Base-by-base conservation (phyloP, 2,329 filamentous ascomycete species). In the Herpotrichia juniperi region DNA sequence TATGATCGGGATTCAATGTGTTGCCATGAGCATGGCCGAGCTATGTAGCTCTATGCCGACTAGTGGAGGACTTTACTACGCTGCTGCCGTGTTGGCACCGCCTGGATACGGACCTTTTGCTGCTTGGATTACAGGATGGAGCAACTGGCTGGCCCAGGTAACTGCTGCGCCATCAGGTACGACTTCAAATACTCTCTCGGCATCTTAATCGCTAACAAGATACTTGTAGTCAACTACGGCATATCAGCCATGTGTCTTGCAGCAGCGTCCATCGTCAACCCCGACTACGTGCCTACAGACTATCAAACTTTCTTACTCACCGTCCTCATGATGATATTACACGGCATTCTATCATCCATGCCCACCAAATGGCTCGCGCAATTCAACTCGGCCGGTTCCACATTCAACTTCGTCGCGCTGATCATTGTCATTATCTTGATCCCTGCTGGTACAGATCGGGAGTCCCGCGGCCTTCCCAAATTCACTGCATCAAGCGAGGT, bases 11-110 rank as follows among this genome's bases (percentile, higher is more conserved):
- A 89, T 91, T 32, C 83, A 90, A 66, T 86, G 83, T 69, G 83
- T 90, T 50, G 87, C 88, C 8, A 81, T 85, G 73, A 82, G 69
- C 22, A 80, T 78, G 79, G 88, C 88, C 1, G 88, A 91, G 71
- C 76, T 91, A 16, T 90, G 87, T 62, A 87, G 84, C 2, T 85
- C 84, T 39, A 90, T 90, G 87, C 87, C 87, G 3, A 90, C 87
- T 1, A 77, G 81, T 61, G 88, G 88, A 48, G 88, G 88, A 22
- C 76, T 91, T 12, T 91, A 91, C 72, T 91, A 91, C 68, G 87
- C 88, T 14, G 76, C 87, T 16, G 88, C 88, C 3, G 88, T 90
- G 1, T 79, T 91, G 6, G 88, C 88, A 22, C 86, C 86, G 5
- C 78, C 80, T 1, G 83, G 83, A 35, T 89, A 81, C 71, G 87